Evolutionary conservation across 306 rosid genomes (phyloP), one percentile per base, ranked within the genome.

Genomic region (Castanea sativa): DNA sequence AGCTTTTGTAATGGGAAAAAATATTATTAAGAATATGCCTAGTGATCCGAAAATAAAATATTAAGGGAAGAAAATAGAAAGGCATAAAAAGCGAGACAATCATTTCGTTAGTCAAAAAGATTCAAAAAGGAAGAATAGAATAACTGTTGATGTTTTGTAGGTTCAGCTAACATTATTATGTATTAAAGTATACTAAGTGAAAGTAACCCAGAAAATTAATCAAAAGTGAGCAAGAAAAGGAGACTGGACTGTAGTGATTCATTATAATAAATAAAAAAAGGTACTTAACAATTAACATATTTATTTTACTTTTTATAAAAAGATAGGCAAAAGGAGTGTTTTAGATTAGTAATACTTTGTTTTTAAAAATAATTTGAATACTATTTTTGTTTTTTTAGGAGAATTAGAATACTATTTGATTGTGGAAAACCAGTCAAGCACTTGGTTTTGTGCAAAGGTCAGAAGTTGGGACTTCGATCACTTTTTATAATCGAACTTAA

Each of bases 391-490:
- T 41, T 41, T 41, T 41, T 8, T 41, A 41, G 45, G 8, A 58
- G 13, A 65, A 18, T 15, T 14, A 27, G 68, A 1, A 61, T 20
- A 58, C 30, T 73, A 29, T 38, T 43, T 10, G 15, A 43, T 59
- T 63, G 58, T 55, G 56, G 73, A 8, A 77, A 68, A 77, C 75
- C 80, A 77, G 41, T 77, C 80, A 77, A 77, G 80, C 67, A 61
- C 79, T 76, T 64, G 11, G 64, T 67, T 53, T 76, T 18, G 4
- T 14, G 30, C 15, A 27, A 16, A 14, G 21, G 20, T 60, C 29
- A 25, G 67, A 60, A 60, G 67, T 60, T 55, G 11, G 60, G 23
- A 16, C 60, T 55, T 55, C 10, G n/a, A 55, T 55, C 60, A 55
- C 21, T 55, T 55, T 55, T 16, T 55, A 55, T 19, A 16, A 0